Evolutionary conservation across 768 basidiomycete species (phyloP).

Genomic region (Jaapia argillacea): DNA sequence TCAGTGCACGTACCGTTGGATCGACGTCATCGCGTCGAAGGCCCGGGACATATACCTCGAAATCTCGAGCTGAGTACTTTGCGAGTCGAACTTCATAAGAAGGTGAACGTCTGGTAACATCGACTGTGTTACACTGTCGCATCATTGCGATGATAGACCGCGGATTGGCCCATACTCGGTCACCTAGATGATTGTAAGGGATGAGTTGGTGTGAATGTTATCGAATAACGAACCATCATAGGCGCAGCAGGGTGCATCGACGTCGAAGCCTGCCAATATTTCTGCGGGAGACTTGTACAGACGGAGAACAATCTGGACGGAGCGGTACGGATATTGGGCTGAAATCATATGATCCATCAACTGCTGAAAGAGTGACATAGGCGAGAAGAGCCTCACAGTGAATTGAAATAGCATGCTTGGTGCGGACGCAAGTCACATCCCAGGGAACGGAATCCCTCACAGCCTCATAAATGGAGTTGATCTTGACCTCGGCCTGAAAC

Average conservation of each 20-base stretch:
- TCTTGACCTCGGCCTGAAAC: constrained; percentile 46
- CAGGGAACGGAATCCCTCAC: constrained; percentile 57
- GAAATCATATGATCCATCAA: not conserved
- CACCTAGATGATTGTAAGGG: constrained; percentile 14
- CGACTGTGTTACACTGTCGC: constrained; percentile 56
- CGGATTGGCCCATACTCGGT: constrained; percentile 50
- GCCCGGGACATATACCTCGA: constrained; percentile 47
- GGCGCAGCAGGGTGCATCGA: constrained; percentile 53
- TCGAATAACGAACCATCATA: constrained; percentile 22
- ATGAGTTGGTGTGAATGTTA: not conserved
- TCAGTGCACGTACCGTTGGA: constrained; percentile 35
- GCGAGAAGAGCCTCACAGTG: constrained; percentile 31
- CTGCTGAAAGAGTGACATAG: not conserved
- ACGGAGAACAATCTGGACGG: constrained; percentile 57
- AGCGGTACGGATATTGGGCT: constrained; percentile 60
- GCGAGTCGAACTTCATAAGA: constrained; percentile 55
- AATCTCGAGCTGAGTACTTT: constrained; percentile 45
- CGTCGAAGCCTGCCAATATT: constrained; percentile 57
- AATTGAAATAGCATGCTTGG: constrained; percentile 57
- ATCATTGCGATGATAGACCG: constrained; percentile 52
- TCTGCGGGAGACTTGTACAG: constrained; percentile 56
- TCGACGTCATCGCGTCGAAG: constrained; percentile 42
- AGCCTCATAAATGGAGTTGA: constrained; percentile 47
- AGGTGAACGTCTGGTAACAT: constrained; percentile 52
- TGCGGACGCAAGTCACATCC: constrained; percentile 59